These are phyloP conservation scores for Apiotrichum sp. DNA, from an alignment of 1,284 basidiomycete species.

Conservation along the genomic window DNA sequence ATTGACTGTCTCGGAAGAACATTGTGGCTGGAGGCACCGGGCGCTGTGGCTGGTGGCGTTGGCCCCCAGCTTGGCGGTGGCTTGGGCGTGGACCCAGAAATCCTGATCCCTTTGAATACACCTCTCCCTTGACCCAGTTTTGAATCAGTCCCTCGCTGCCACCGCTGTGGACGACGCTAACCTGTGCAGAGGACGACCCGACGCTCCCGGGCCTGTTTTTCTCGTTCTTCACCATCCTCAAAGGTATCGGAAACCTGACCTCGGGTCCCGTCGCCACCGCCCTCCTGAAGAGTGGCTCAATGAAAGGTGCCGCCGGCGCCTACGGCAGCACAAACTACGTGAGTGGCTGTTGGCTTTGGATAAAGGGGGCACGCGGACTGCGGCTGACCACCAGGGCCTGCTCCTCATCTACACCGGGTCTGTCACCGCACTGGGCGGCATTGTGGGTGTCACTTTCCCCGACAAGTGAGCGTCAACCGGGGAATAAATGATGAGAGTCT, in stretches of 20 bases:
- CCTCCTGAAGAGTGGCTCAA: slow-evolving; percentile 22
- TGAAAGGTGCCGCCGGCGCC: slow-evolving; percentile 33
- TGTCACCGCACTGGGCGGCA: slow-evolving; percentile 19
- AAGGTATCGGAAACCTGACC: slow-evolving; percentile 44
- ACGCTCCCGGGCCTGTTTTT: slow-evolving; percentile 33
- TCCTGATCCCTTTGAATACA: too few species aligned
- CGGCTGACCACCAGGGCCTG: slow-evolving; percentile 27
- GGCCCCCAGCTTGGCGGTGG: too few species aligned
- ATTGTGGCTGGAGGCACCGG: too few species aligned
- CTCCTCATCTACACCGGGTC: slow-evolving; percentile 31
- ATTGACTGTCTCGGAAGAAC: too few species aligned
- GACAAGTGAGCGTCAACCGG: slow-evolving; percentile 1
- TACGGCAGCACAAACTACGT: slow-evolving; percentile 30
- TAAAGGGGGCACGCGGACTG: too few species aligned
- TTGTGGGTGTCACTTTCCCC: slow-evolving; percentile 16
- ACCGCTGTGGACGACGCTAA: too few species aligned
- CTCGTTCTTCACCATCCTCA: slow-evolving; percentile 37
- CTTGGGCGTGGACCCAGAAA: too few species aligned
- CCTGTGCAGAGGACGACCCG: slow-evolving; percentile 36
- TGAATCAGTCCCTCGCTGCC: too few species aligned
- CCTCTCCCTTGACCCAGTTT: too few species aligned
- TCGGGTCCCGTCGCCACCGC: slow-evolving; percentile 39
- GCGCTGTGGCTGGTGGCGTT: too few species aligned
- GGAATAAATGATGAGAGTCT: too few species aligned
- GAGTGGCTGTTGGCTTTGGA: neutral